These are phyloP conservation scores for Citrullus colocynthis DNA, from an alignment of 306 rosid genomes.

Conservation along the genomic window DNA sequence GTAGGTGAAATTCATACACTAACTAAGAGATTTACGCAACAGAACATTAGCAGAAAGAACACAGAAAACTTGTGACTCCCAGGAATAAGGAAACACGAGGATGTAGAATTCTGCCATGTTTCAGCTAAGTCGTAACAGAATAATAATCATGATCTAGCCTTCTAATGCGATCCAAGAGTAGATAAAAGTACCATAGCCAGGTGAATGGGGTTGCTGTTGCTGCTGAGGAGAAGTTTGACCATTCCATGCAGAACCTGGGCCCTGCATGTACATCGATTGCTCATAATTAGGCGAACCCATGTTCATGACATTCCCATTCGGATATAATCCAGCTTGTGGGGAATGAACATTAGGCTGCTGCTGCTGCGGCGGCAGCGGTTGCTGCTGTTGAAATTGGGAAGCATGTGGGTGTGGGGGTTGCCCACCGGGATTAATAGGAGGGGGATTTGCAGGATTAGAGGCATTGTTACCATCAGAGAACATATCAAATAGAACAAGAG, in stretches of 20 bases:
- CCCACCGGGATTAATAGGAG: slow-evolving; percentile 5
- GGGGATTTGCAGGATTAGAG: slow-evolving; percentile 31
- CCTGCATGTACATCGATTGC: slow-evolving; percentile 46
- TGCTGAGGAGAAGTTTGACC: slow-evolving; percentile 39
- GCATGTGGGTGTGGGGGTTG: background rate
- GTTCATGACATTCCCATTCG: slow-evolving; percentile 45
- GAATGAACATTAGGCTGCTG: slow-evolving; percentile 38
- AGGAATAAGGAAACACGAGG: background rate
- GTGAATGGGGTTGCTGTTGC: slow-evolving; percentile 38
- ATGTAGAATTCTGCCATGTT: background rate
- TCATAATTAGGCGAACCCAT: slow-evolving; percentile 50
- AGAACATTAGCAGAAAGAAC: background rate
- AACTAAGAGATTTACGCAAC: background rate
- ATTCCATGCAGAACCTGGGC: slow-evolving; percentile 62
- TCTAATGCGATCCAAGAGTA: background rate
- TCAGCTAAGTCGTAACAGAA: background rate
- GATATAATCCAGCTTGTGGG: slow-evolving; percentile 43
- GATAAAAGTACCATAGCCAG: slow-evolving; percentile 46
- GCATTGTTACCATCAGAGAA: slow-evolving; percentile 41
- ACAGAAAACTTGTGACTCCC: background rate
- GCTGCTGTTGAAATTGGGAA: slow-evolving; percentile 27
- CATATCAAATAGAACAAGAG: slow-evolving; percentile 81
- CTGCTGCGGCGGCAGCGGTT: slow-evolving; percentile 3
- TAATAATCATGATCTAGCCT: background rate
- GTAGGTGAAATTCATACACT: background rate